Evolutionary conservation across 2,329 filamentous ascomycete genomes (phyloP).

Genomic region (Diaporthe vaccinii): DNA sequence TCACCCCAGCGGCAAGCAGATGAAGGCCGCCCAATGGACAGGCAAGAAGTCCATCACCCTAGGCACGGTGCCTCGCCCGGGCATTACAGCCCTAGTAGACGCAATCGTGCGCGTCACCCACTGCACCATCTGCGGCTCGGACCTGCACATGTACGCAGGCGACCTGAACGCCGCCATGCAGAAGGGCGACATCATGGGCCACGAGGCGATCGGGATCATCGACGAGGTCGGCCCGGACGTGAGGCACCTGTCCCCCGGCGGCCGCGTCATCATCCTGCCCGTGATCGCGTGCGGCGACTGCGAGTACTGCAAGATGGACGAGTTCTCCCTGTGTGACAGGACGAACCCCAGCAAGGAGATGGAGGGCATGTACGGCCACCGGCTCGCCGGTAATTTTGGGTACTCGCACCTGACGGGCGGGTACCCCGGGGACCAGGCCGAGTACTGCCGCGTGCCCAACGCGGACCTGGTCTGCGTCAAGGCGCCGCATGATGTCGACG

Average conservation of each 20-base stretch:
- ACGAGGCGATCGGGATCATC: slow-evolving; percentile 57
- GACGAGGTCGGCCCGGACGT: slow-evolving; percentile 48
- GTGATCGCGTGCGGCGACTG: slow-evolving; percentile 59
- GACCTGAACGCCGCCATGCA: slow-evolving; percentile 37
- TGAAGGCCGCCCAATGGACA: slow-evolving; percentile 6
- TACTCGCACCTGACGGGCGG: slow-evolving; percentile 74
- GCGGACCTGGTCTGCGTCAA: slow-evolving; percentile 68
- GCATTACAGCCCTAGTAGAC: slow-evolving; percentile 47
- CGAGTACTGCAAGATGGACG: slow-evolving; percentile 71
- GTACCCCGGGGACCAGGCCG: slow-evolving; percentile 76
- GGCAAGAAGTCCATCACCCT: slow-evolving; percentile 5
- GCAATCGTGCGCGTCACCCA: slow-evolving; percentile 52
- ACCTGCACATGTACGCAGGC: slow-evolving; percentile 52
- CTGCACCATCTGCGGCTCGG: slow-evolving; percentile 52
- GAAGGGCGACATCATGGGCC: slow-evolving; percentile 48
- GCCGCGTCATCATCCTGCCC: slow-evolving; percentile 40
- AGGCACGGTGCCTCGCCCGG: neutral
- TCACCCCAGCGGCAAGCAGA: slow-evolving; percentile 2
- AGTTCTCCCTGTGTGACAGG: slow-evolving; percentile 70
- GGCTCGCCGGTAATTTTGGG: slow-evolving; percentile 67
- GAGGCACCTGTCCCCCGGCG: slow-evolving; percentile 8
- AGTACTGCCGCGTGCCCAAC: slow-evolving; percentile 75
- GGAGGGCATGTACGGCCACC: slow-evolving; percentile 67
- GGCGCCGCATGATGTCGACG: slow-evolving; percentile 74
- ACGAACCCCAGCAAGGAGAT: slow-evolving; percentile 73